phyloP scores from a whole-genome alignment of 2,329 filamentous ascomycete species.

The Didymella pinodella region DNA sequence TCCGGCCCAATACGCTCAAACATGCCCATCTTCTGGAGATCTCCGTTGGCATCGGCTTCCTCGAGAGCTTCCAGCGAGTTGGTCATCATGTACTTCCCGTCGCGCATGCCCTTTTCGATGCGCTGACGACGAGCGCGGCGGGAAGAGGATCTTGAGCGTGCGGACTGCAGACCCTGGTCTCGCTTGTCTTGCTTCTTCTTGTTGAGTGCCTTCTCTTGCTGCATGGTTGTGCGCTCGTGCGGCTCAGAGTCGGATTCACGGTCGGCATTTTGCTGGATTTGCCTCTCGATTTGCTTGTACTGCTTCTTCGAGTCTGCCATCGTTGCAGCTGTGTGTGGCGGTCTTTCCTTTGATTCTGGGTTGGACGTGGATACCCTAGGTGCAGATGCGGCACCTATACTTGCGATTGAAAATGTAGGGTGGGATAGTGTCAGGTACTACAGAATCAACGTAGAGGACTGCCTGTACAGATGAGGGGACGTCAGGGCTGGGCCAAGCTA shows the following conservation, averaged over 20 bases:
- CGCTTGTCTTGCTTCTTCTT: slow-evolving; percentile 51
- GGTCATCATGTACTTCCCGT: slow-evolving; percentile 63
- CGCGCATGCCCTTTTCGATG: slow-evolving; percentile 54
- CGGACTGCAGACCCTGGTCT: slow-evolving; percentile 51
- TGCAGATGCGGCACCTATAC: slow-evolving; percentile 19
- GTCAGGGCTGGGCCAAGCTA: slow-evolving; percentile 21
- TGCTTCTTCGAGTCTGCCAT: slow-evolving; percentile 41
- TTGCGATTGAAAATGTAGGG: slow-evolving; percentile 9
- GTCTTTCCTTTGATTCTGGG: slow-evolving; percentile 13
- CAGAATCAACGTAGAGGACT: slow-evolving; percentile 15
- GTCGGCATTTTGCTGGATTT: slow-evolving; percentile 17
- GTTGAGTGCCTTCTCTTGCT: slow-evolving; percentile 57
- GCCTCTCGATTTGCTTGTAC: not conserved
- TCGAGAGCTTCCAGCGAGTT: slow-evolving; percentile 58
- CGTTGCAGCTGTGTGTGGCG: slow-evolving; percentile 15
- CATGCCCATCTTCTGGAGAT: slow-evolving; percentile 58
- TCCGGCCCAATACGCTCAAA: slow-evolving; percentile 65
- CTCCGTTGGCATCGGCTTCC: slow-evolving; percentile 60
- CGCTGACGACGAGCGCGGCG: slow-evolving; percentile 58
- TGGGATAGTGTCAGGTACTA: slow-evolving; percentile 8
- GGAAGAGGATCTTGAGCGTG: slow-evolving; percentile 57
- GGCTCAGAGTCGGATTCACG: slow-evolving; percentile 44
- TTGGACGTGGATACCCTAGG: slow-evolving; percentile 12
- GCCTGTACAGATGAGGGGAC: slow-evolving; percentile 22
- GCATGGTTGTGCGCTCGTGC: slow-evolving; percentile 54